phyloP scores from a whole-genome alignment of 2,329 filamentous ascomycete genomes.

The Xylariaceae sp. region DNA sequence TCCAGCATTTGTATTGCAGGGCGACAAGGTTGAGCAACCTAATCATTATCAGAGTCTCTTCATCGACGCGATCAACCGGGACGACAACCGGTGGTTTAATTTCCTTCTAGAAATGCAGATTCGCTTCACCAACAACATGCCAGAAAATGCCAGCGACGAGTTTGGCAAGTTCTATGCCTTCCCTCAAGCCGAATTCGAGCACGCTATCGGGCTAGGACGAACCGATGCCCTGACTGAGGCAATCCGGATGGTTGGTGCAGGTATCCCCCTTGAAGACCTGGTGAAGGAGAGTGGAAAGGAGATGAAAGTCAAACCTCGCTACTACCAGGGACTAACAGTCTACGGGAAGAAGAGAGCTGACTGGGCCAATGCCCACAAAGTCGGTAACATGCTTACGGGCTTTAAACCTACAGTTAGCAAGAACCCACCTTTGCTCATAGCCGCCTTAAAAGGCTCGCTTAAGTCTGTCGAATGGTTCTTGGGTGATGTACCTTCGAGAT shows the following conservation, averaged over 20 bases:
- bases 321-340: constrained; percentile 73
- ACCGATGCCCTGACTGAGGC: constrained; percentile 57
- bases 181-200: constrained; percentile 39
- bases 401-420: constrained; percentile 39
- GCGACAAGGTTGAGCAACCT: constrained; percentile 30
- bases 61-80: constrained; percentile 45
- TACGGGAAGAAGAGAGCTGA: constrained; percentile 52
- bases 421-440: constrained; percentile 57
- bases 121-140: constrained; percentile 40
- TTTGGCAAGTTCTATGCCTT: constrained; percentile 39
- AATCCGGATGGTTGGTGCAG: constrained; percentile 63
- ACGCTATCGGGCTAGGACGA: constrained; percentile 46
- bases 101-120: constrained; percentile 54
- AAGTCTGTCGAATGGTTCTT: constrained; percentile 73
- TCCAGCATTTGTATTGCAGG: constrained; percentile 34
- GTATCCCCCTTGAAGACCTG: constrained; percentile 64
- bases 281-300: constrained; percentile 62
- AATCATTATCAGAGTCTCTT: constrained; percentile 33
- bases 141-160: constrained; percentile 32
- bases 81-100: constrained; percentile 52
- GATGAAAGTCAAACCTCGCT: constrained; percentile 60
- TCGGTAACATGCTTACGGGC: constrained; percentile 48
- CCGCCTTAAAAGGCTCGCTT: constrained; percentile 55
- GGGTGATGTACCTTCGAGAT: constrained; percentile 62
- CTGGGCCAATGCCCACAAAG: constrained; percentile 64